Evolutionary conservation across 108 stramenopile species (phyloP).

Genomic region (Parmales sp.): DNA sequence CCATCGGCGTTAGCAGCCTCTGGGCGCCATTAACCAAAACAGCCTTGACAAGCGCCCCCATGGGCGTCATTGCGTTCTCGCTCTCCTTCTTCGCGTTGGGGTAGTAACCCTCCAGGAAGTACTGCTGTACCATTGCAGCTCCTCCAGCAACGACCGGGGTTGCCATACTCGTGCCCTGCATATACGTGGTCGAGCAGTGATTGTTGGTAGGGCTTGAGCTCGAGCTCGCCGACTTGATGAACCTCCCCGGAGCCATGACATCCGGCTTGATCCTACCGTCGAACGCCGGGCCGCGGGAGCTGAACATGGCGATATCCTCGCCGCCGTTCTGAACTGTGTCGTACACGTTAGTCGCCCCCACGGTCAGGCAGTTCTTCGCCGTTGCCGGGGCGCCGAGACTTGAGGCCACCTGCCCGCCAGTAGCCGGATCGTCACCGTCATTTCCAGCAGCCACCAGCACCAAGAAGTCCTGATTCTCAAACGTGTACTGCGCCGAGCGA

Average conservation of each 20-base stretch:
- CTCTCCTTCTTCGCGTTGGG: slow-evolving; percentile 31
- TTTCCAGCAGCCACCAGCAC: slow-evolving; percentile 61
- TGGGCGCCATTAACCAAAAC: slow-evolving; percentile 55
- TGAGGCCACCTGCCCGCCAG: slow-evolving; percentile 18
- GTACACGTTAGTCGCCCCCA: slow-evolving; percentile 43
- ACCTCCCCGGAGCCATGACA: slow-evolving; percentile 59
- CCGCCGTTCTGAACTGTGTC: too few species aligned
- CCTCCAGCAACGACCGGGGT: slow-evolving; percentile 63
- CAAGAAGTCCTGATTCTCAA: slow-evolving; percentile 45
- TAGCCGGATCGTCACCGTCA: slow-evolving; percentile 23
- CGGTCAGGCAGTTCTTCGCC: slow-evolving; percentile 52
- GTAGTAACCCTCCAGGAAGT: slow-evolving; percentile 51
- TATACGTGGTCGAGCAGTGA: background rate
- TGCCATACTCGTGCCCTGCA: slow-evolving; percentile 37
- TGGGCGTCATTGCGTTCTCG: slow-evolving; percentile 37
- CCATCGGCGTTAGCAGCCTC: background rate
- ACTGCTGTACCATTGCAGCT: slow-evolving; percentile 61
- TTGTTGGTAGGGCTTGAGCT: slow-evolving; percentile 5
- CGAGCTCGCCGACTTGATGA: slow-evolving; percentile 41
- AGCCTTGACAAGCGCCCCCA: slow-evolving; percentile 60
- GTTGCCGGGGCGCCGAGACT: slow-evolving; percentile 50
- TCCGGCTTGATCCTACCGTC: slow-evolving; percentile 69
- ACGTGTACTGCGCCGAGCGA: too few species aligned
- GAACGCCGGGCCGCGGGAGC: slow-evolving; percentile 41
- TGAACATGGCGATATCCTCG: slow-evolving; percentile 20